These are phyloP conservation scores for grape (Vitis vinifera) DNA, from an alignment of 164 flowering plant species.

Conservation along the genomic window ASM3070453v1 NC_081819.1:19377001-19377500, in stretches of 20 bases:
- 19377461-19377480: conserved; percentile 98
- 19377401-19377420: conserved; percentile 92
- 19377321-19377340: neutral
- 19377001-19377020: neutral
- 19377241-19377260: too few species aligned
- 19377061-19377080: neutral
- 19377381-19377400: conserved; percentile 87
- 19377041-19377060: neutral
- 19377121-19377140: conserved; percentile 92
- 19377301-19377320: neutral
- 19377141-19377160: conserved; percentile 81
- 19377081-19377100: conserved; percentile 97
- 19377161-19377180: conserved; percentile 99
- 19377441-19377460: conserved; percentile 90
- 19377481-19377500: conserved; percentile 99
- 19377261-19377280: too few species aligned
- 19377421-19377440: conserved; percentile 94
- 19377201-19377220: neutral
- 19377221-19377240: neutral
- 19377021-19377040: neutral
- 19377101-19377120: conserved; percentile 93
- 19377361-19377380: conserved; percentile 83
- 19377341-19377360: conserved; percentile 44
- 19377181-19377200: conserved; percentile 49
- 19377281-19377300: too few species aligned